Evolutionary conservation across 306 rosid species (phyloP), one percentile per base, ranked within the genome.

Genomic region (Malus fusca): DNA sequence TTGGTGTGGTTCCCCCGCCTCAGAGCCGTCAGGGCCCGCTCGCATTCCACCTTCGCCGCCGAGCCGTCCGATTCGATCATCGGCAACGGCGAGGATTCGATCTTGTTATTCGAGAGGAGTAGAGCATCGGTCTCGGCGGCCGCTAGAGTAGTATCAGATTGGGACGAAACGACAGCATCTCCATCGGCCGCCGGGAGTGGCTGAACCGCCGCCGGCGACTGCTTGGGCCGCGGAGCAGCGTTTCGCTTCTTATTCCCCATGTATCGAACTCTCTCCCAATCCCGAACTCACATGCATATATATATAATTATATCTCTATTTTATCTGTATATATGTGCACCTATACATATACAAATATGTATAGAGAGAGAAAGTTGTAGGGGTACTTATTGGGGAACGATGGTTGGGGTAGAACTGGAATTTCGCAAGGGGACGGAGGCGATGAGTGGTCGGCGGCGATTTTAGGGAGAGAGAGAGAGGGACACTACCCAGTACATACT

Each of bases 171-270:
- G 46, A 44, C 78, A 82, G 89, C 90, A 76, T 82, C 90, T 66
- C 84, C 96, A 37, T 77, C 89, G 82, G 28, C 82, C 71, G 75
- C 83, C 73, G 76, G 77, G 11, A 83, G 69, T 78, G 80, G 82
- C 42, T 79, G 19, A 81, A 66, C 87, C 21, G 81, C 40, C 82
- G 80, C 83, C 87, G 87, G 75, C 66, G 87, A 78, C 77, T 81
- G 93, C 77, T 89, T 95, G 40, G 87, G 77, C 52, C 96, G 93
- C 53, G 88, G 72, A 77, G 86, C 91, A 68, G 77, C 69, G 84
- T 75, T 89, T 87, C 91, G 88, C 90, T 96, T 96, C 85, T 92
- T 96, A 80, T 82, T 89, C 78, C 94, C 99, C 99, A 96, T 96
- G 25, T 65, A 69, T 76, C 55, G 75, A 77, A 74, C 84, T 82